Conservation (phyloP, 176 grass and related monocot genomes). For the Ensete glaucum region DNA sequence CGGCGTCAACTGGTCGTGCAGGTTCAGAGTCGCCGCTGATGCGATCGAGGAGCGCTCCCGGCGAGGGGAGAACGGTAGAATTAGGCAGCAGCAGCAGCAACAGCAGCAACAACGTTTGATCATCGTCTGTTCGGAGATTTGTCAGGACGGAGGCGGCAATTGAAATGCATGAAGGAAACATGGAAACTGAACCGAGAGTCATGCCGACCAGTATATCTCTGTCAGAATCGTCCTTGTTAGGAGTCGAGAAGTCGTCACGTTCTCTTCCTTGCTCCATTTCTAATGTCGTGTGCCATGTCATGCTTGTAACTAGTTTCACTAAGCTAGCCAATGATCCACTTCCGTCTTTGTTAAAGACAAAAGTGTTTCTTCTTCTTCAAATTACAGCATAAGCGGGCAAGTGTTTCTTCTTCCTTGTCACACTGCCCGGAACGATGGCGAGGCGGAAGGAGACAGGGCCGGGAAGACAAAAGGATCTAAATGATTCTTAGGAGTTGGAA, state of each 20-base stretch:
- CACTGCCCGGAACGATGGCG: not conserved
- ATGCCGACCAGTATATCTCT: not conserved
- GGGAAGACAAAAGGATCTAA: slow-evolving; percentile 8
- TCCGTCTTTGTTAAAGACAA: not conserved
- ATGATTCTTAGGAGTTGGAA: slow-evolving; percentile 13
- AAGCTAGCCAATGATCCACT: not conserved
- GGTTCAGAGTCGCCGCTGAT: slow-evolving; percentile 15
- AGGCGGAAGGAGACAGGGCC: slow-evolving; percentile 1
- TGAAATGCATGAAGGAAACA: not conserved
- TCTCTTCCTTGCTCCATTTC: not conserved
- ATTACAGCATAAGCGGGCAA: too few relatives aligned
- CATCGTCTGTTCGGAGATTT: slow-evolving; percentile 2
- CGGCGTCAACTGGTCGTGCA: not conserved
- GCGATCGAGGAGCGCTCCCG: slow-evolving; percentile 14
- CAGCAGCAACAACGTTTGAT: not conserved
- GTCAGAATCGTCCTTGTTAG: too few relatives aligned
- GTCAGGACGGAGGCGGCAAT: not conserved
- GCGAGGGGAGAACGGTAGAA: slow-evolving; percentile 8
- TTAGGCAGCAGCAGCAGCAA: not conserved
- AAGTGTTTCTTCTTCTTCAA: too few relatives aligned
- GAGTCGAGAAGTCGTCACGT: not conserved
- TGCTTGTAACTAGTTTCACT: not conserved
- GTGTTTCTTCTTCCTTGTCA: not conserved
- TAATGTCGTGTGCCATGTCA: not conserved
- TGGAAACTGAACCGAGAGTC: not conserved